Conservation (phyloP, 352 stramenopile genomes). For the Globisporangium nodosum region DNA sequence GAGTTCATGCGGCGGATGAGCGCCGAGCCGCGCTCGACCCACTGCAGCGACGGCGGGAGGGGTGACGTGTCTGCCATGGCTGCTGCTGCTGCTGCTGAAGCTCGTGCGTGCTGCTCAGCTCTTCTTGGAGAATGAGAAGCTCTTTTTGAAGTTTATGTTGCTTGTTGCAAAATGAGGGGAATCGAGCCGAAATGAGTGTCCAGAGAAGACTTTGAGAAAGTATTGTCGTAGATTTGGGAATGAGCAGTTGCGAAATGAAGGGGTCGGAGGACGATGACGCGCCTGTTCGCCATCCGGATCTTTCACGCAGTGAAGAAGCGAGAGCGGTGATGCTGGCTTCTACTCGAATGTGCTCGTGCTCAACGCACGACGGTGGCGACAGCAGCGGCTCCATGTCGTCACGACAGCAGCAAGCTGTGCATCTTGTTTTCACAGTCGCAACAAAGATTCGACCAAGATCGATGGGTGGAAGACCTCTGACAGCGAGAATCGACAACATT, state of each 20-base stretch:
- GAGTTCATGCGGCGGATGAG: constrained; percentile 88
- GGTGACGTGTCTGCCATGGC: not conserved
- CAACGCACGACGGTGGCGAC: too few relatives aligned
- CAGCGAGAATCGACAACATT: too few relatives aligned
- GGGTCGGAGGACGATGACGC: not conserved
- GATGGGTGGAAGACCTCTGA: too few relatives aligned
- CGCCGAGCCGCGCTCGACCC: constrained; percentile 77
- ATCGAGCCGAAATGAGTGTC: not conserved
- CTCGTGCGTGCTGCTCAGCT: not conserved
- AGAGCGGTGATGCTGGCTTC: too few relatives aligned
- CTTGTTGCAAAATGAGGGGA: not conserved
- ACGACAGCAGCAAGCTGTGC: too few relatives aligned
- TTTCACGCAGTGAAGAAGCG: not conserved
- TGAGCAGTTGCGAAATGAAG: not conserved
- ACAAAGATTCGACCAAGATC: too few relatives aligned
- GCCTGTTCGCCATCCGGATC: constrained; percentile 6
- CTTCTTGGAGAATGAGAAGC: not conserved
- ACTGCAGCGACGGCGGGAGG: constrained; percentile 51
- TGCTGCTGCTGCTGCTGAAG: too few relatives aligned
- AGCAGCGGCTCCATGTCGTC: too few relatives aligned
- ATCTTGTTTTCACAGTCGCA: too few relatives aligned
- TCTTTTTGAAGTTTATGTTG: not conserved
- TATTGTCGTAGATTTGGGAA: not conserved
- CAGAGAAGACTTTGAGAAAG: not conserved
- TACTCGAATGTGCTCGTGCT: too few relatives aligned